Base-by-base conservation (phyloP, 495 filamentous ascomycete species). In the Podospora conica region DNA sequence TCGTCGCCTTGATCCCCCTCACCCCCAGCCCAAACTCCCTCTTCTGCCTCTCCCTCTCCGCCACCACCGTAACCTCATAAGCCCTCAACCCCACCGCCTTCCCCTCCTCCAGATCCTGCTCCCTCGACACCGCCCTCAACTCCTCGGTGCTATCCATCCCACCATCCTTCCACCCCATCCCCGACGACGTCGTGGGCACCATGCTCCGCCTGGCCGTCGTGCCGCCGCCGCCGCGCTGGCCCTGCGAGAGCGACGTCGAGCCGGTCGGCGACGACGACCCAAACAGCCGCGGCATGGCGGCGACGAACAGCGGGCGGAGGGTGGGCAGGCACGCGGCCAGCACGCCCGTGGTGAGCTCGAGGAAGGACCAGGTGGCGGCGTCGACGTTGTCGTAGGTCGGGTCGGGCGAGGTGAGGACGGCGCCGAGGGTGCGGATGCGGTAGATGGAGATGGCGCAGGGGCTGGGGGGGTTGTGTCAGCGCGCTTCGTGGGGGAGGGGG, bases 321-420 rank as follows among this genome's bases (percentile, higher is more conserved):
- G 78, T 80, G 18, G 83, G 81, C 20, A 86, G 81, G 67, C 77
- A 83, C 60, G 82, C 78, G 71, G 81, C 83, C 65, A 86, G 81
- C 53, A 85, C 81, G 58, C 80, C 85, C 9, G 79, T 77, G 68
- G 80, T 82, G 65, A 83, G 81, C 73, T 87, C 84, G 58, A 85
- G 72, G 48, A 76, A 78, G 28, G 83, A 83, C 81, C 83, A 87
- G 61, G 79, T 81, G 2, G 83, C 84, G 3, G 82, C 79, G 62
- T 77, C 79, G 68, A 83, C 77, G 72, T 82, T 83, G 66, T 85
- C 79, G 64, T 65, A 75, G 11, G 63, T 66, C 1, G 69, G 62
- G 58, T 83, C 81, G 22, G 55, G 68, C 20, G 79, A 76, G 21
- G 75, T 53, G 55, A 76, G 73, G 56, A 78, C 79, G 3, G 81